Evolutionary conservation across 306 rosid genomes (phyloP).

Genomic region (Fragaria ananassa): DNA sequence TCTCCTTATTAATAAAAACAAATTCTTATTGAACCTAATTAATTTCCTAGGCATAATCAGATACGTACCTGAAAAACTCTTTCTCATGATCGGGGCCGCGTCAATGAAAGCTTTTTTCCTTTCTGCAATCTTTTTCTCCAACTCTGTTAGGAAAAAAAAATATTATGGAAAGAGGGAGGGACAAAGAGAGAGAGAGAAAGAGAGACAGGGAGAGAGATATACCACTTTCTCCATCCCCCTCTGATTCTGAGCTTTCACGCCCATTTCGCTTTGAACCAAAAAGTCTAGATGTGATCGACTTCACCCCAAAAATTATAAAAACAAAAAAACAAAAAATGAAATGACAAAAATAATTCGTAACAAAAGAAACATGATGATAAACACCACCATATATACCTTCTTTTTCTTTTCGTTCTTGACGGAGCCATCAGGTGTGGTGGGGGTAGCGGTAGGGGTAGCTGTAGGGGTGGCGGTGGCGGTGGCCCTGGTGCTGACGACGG

Average conservation of each 20-base stretch:
- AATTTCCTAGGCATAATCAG: neutral
- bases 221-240: conserved; percentile 49
- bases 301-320: neutral
- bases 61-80: conserved; percentile 55
- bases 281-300: conserved; percentile 77
- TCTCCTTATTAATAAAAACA: neutral
- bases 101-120: conserved; percentile 54
- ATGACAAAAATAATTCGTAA: neutral
- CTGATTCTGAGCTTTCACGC: conserved; percentile 47
- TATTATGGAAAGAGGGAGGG: neutral
- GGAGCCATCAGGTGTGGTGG: conserved; percentile 25
- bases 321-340: neutral
- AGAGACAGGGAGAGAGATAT: neutral
- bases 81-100: conserved; percentile 41
- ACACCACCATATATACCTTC: conserved; percentile 31
- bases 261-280: conserved; percentile 61
- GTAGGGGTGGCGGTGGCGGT: neutral
- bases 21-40: neutral
- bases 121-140: conserved; percentile 48
- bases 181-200: neutral
- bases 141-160: conserved; percentile 24
- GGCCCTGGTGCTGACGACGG: conserved; percentile 3
- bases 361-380: neutral
- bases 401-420: conserved; percentile 64
- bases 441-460: neutral